phyloP scores from a whole-genome alignment of 108 stramenopile genomes.

The Discostella pseudostelligera region DNA sequence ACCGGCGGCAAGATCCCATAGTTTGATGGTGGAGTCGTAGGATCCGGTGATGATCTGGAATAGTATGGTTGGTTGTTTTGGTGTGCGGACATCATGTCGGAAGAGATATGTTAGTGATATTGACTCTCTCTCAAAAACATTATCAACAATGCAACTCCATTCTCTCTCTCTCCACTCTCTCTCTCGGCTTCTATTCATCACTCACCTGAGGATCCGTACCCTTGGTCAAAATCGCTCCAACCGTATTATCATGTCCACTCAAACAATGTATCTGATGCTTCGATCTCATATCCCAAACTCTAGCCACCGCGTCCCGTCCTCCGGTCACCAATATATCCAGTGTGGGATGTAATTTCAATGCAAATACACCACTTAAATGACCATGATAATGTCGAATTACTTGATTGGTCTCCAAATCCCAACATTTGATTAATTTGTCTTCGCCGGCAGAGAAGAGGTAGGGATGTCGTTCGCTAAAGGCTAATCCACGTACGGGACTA shows the following conservation, averaged over 20 bases:
- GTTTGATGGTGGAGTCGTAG: conserved; percentile 94
- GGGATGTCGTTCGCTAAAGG: conserved; percentile 91
- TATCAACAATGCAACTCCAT: not conserved
- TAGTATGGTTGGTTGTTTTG: not conserved
- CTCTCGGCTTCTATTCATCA: not conserved
- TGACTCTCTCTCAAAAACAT: conserved; percentile 2
- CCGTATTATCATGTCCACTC: conserved; percentile 93
- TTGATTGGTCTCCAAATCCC: conserved; percentile 99
- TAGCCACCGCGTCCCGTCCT: conserved; percentile 94
- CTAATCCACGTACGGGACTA: conserved; percentile 93
- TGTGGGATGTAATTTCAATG: conserved; percentile 93
- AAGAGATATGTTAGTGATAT: too few relatives aligned
- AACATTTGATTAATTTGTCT: conserved; percentile 98
- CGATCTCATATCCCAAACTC: conserved; percentile 99
- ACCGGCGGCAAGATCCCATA: conserved; percentile 99
- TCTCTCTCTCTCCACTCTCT: not conserved
- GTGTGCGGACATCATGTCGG: not conserved
- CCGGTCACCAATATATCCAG: conserved; percentile 98
- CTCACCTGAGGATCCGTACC: conserved; percentile 92
- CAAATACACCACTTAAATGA: conserved; percentile 95
- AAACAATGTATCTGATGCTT: conserved; percentile 92
- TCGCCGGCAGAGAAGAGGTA: conserved; percentile 97
- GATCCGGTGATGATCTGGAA: conserved; percentile 90
- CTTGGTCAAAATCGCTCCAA: conserved; percentile 88
- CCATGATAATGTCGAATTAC: conserved; percentile 99